These are phyloP conservation scores for Suillus clintonianus DNA, from an alignment of 768 basidiomycete species.

Conservation along the genomic window DNA sequence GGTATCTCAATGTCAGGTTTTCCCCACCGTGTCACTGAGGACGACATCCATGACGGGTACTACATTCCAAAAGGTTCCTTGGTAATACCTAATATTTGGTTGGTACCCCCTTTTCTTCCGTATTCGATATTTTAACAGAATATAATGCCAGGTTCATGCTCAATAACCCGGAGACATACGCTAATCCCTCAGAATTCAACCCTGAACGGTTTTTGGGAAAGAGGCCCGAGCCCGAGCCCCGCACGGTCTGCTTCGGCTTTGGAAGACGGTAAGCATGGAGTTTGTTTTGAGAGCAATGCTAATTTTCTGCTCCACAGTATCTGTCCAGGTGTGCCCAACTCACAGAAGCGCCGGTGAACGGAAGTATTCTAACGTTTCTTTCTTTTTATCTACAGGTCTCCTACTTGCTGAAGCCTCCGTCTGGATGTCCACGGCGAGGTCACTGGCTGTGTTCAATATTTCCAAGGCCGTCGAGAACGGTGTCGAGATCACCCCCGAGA, in stretches of 20 bases:
- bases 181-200: slow-evolving; percentile 54
- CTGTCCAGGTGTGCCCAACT: slow-evolving; percentile 27
- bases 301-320: slow-evolving; percentile 14
- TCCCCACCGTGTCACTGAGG: slow-evolving; percentile 57
- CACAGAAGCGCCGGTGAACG: not conserved
- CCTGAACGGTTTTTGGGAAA: slow-evolving; percentile 59
- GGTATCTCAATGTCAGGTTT: slow-evolving; percentile 10
- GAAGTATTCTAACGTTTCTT: slow-evolving; percentile 5
- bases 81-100: slow-evolving; percentile 26
- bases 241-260: slow-evolving; percentile 67
- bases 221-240: slow-evolving; percentile 55
- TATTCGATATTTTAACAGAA: slow-evolving; percentile 1
- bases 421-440: slow-evolving; percentile 44
- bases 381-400: slow-evolving; percentile 36
- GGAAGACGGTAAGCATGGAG: slow-evolving; percentile 51
- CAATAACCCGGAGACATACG: slow-evolving; percentile 41
- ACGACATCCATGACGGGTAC: slow-evolving; percentile 64
- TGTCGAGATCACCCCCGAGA: slow-evolving; percentile 50
- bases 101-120: slow-evolving; percentile 9
- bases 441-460: slow-evolving; percentile 52
- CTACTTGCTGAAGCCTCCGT: slow-evolving; percentile 54
- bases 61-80: slow-evolving; percentile 52
- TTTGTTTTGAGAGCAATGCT: slow-evolving; percentile 9
- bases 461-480: slow-evolving; percentile 47
- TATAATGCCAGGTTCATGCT: slow-evolving; percentile 29